Base-by-base conservation (phyloP, 1,139 yeast genomes). In the Pichia sp. region DNA sequence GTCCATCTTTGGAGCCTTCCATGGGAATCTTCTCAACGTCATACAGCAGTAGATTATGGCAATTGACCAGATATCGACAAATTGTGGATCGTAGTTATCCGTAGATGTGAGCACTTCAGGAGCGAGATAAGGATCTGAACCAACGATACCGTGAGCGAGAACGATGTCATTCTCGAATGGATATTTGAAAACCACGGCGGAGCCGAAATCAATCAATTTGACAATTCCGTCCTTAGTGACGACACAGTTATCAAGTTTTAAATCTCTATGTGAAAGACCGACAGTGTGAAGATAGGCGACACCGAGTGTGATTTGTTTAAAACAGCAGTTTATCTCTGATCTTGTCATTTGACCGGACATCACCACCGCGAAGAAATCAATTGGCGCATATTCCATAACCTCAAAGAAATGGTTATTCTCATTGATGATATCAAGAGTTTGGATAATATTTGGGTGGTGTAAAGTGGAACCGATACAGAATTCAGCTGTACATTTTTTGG, bases 371-470 rank as follows among this genome's bases (percentile, higher is more conserved):
- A 88, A 88, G 51, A 88, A 69, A 61, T 88, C 97, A 53, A 71
- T 84, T 52, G 91, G 95, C 57, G 95, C 87, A 59, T 87, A 88
- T 58, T 88, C 97, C 95, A 88, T 84, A 23, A 88, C 88, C 63
- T 87, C 96, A 46, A 79, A 72, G 45, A 86, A 85, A 40, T 88
- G 76, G 46, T 85, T 91, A 53, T 83, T 79, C 55, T 88, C 97
- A 56, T 85, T 84, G 38, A 91, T 79, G 40, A 88, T 86, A 60
- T 88, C 97, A 45, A 87, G 76, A 4, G 96, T 88, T 58, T 84
- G 87, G 47, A 88, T 82, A 48, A 88, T 82, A 58, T 88, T 87
- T 38, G 94, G 88, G 62, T 87, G 94, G 56, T 83, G 83, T 43
- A 88, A 67, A 4, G 96, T 85, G 11, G 88, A 77, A 5, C 97